These are phyloP conservation scores for Hansfordia pulvinata DNA, from an alignment of 2,329 filamentous ascomycete genomes.

Conservation along the genomic window DNA sequence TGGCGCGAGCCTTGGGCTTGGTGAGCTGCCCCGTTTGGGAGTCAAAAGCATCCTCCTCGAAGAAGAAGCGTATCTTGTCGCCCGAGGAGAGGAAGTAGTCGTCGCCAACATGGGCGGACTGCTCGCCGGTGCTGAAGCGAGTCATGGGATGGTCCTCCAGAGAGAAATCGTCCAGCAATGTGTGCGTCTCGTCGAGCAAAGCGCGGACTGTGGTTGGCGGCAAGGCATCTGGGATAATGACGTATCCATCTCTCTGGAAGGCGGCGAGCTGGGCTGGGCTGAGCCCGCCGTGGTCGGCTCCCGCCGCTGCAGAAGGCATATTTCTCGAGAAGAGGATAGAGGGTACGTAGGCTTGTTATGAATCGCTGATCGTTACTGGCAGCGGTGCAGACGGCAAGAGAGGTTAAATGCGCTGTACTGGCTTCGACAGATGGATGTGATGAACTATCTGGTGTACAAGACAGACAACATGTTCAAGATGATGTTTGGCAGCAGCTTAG, in stretches of 20 bases:
- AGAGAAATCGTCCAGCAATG: constrained; percentile 61
- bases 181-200: constrained; percentile 62
- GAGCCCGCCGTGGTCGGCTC: constrained; percentile 37
- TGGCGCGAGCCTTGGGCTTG: constrained; percentile 70
- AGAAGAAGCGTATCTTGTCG: constrained; percentile 92
- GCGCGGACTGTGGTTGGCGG: constrained; percentile 47
- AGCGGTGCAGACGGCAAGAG: too few species aligned
- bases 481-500: too few species aligned
- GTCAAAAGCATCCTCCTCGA: constrained; percentile 86
- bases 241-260: constrained; percentile 78
- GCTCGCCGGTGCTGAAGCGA: constrained; percentile 76
- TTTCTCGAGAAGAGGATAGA: constrained; percentile 1
- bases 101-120: constrained; percentile 71
- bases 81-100: constrained; percentile 85
- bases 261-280: constrained; percentile 54
- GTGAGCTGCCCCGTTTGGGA: constrained; percentile 41
- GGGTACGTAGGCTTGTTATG: neutral
- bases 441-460: too few species aligned
- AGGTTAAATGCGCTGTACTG: too few species aligned
- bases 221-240: constrained; percentile 72
- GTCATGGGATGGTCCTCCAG: constrained; percentile 85
- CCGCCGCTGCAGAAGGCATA: constrained; percentile 6
- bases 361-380: too few species aligned
- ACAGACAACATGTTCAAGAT: too few species aligned
- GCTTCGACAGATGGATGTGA: too few species aligned